Evolutionary conservation across 192 early-diverging fungal species (phyloP), one percentile per base, ranked within the genome.

Genomic region (Umbelopsis sp.): DNA sequence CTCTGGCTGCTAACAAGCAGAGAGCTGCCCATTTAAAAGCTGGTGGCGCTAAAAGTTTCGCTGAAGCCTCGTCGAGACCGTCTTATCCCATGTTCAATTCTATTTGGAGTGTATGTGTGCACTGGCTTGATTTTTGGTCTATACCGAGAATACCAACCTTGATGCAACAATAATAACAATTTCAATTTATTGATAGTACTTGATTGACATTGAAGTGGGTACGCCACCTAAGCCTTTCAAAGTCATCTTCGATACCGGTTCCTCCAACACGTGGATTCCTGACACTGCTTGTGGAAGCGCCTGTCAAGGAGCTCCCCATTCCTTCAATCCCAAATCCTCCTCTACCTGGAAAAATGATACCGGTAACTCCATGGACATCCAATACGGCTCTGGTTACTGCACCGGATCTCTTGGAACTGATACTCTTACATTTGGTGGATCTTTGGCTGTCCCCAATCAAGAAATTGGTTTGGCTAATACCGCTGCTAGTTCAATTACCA

Each of bases 201-300:
- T 61, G 55, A 61, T 78, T 6, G 55, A 78, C n/a, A 49, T 78
- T 9, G 18, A 73, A 33, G 46, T 78, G 9, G 76, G 76, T 8
- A 73, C 70, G 12, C 76, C 76, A 45, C 37, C 68, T 13, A 64
- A 78, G 50, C 45, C 64, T 49, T 78, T 73, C 46, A 20, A 27
- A 5, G 41, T 78, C 9, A 44, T 78, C 25, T 73, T 78, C 15
- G 76, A 78, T 48, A 78, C 76, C 18, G 76, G 76, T 16, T 70
- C 71, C 25, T 72, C 76, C 22, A 72, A 78, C 50, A 78, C 71
- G 5, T 78, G 76, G 76, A 58, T 78, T 30, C 71, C 76, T 13
- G 55, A 61, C 30, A 37, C 27, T 11, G 13, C 55, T 7, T 61
- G 55, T 18, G 55, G 55, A 35, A 35, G 27, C 18, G 33, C 16